phyloP scores from a whole-genome alignment of 2,329 filamentous ascomycete genomes.

The Neurospora sp. region DNA sequence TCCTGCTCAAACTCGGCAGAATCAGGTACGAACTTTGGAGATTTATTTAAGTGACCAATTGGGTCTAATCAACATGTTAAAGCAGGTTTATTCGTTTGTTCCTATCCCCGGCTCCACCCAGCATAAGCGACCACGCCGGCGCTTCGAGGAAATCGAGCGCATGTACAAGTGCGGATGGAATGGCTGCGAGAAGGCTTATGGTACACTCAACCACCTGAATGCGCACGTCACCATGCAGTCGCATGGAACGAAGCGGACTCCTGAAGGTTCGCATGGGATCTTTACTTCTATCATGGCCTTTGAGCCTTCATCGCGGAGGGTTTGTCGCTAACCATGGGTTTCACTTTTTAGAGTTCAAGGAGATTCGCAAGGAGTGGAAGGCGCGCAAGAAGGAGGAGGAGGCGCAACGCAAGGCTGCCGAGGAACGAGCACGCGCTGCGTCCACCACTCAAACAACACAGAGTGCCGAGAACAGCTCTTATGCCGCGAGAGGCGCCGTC shows the following conservation, averaged over 20 bases:
- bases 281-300: constrained; percentile 7
- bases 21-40: constrained; percentile 43
- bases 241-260: constrained; percentile 87
- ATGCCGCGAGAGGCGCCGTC: constrained; percentile 23
- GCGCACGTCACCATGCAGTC: constrained; percentile 99
- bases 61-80: constrained; percentile 14
- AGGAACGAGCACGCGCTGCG: constrained; percentile 61
- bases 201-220: constrained; percentile 93
- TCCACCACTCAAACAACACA: constrained; percentile 41
- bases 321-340: constrained; percentile 1
- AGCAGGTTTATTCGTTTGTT: constrained; percentile 95
- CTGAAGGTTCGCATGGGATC: constrained; percentile 66
- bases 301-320: background rate
- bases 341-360: constrained; percentile 74
- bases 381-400: constrained; percentile 99
- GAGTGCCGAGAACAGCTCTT: constrained; percentile 26
- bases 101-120: constrained; percentile 95
- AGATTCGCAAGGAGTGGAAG: constrained; percentile 99
- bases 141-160: constrained; percentile 97
- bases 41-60: background rate
- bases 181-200: constrained; percentile 96
- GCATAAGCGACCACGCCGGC: constrained; percentile 84
- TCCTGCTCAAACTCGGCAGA: constrained; percentile 43
- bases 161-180: constrained; percentile 99
- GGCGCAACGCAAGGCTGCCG: constrained; percentile 75